Base-by-base conservation (phyloP, 441 rosid species). In the Kokia cookei region DNA sequence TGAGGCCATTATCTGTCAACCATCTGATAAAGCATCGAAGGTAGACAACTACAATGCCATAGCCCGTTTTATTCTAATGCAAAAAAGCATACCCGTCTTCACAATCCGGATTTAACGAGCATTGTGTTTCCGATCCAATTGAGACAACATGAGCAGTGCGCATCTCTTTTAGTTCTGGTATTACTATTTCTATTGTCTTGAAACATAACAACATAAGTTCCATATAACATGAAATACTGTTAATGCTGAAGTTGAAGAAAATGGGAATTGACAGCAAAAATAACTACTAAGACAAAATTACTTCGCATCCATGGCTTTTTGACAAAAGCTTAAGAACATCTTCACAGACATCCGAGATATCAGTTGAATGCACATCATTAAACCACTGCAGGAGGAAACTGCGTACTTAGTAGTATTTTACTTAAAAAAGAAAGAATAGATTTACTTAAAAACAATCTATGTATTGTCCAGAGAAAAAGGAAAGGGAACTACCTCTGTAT, bases 91-190 rank as follows among this genome's bases (percentile, higher is more conserved):
- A 93, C 97, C 98, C 98, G 57, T 91, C 93, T 78, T 80, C 84
- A 60, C 83, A 74, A 79, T 93, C 85, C 75, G 91, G 84, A 79
- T 72, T 88, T 62, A 89, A 55, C 48, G 83, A 82, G 69, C 75
- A 50, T 19, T 80, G 54, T 37, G 75, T 1, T 70, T 87, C 88
- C 40, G 90, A 83, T 81, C 98, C 98, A 54, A 93, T 92, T 13
- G 94, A 87, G 58, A 93, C 82, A 69, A 93, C 22, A 85, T 91
- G 96, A 79, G 98, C 93, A 69, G 73, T 83, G 50, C 90, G 88
- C 98, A 91, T 90, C 84, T 91, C 98, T 29, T 76, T 86, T 71
- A 93, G 84, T 83, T 91, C 97, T 53, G 98, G 98, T 81, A 93
- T 82, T 62, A 89, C 97, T 74, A 91, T 84, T 83, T 93, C 98